Conservation (phyloP, 2,329 filamentous ascomycete species). For the Fusarium sp. region DNA sequence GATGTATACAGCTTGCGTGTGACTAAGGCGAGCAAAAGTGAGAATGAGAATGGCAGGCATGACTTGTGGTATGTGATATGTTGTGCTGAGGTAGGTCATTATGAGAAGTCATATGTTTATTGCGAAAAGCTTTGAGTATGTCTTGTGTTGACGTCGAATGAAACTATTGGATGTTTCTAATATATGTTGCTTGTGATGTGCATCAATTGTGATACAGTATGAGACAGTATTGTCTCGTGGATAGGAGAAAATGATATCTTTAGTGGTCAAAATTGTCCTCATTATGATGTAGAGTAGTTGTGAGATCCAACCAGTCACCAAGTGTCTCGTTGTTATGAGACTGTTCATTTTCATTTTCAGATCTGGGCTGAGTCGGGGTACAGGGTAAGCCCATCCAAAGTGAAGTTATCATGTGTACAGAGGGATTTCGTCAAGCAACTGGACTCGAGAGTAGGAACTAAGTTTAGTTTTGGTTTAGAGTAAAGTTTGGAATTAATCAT, state of each 20-base stretch:
- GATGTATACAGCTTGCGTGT: neutral
- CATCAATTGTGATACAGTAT: neutral
- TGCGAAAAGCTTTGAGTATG: neutral
- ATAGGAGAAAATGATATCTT: neutral
- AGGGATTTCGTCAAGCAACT: no score
- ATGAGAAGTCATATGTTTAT: neutral
- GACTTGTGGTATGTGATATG: conserved; percentile 12
- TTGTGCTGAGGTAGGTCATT: conserved; percentile 7
- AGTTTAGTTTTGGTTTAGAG: no score
- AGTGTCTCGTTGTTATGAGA: neutral
- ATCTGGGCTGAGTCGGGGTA: neutral
- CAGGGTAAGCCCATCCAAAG: neutral
- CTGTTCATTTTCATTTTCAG: no score
- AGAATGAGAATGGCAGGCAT: conserved; percentile 1
- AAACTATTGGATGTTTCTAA: neutral
- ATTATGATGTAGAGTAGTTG: neutral
- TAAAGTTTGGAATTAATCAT: no score
- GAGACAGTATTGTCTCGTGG: neutral
- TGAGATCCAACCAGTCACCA: neutral
- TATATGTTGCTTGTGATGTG: neutral
- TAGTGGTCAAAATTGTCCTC: neutral
- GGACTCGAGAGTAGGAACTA: no score
- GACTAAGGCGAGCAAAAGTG: neutral
- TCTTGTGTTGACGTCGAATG: neutral
- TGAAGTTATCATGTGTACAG: no score